A percentile compares a stretch with the other conserved stretches of the same genome.
Evolutionary conservation across 768 basidiomycete genomes (phyloP).

Genomic region (Phylloporus sp.): DNA sequence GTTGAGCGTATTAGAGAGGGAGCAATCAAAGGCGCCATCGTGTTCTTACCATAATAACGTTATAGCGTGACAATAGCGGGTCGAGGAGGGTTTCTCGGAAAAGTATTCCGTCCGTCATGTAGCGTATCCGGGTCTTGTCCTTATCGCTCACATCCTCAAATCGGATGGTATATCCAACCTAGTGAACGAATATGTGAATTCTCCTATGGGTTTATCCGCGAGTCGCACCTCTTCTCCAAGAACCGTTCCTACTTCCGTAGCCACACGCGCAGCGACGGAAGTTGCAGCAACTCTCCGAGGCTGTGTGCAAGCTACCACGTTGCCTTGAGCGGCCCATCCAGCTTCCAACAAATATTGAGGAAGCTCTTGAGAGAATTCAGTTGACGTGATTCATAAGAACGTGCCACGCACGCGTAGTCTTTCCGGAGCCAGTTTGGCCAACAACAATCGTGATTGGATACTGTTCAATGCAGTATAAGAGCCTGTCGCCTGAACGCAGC

Average conservation of each 20-base stretch:
- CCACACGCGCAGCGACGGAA: conserved; percentile 86
- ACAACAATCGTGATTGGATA: conserved; percentile 84
- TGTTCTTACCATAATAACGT: conserved; percentile 82
- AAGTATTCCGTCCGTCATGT: conserved; percentile 98
- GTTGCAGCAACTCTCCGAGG: conserved; percentile 93
- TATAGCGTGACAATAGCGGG: conserved; percentile 86
- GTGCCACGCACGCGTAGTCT: conserved; percentile 80
- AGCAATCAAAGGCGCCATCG: not conserved
- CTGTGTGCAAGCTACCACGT: conserved; percentile 88
- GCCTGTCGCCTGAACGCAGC: conserved; percentile 53
- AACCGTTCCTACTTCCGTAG: conserved; percentile 82
- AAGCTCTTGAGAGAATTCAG: conserved; percentile 53
- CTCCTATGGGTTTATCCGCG: not conserved
- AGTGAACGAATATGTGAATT: not conserved
- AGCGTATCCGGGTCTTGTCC: conserved; percentile 81
- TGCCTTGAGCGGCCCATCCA: conserved; percentile 84
- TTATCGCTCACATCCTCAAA: conserved; percentile 92
- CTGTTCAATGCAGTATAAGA: conserved; percentile 81
- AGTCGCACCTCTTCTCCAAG: conserved; percentile 77
- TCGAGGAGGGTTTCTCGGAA: conserved; percentile 92
- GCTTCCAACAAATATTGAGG: conserved; percentile 93
- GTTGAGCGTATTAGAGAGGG: not conserved
- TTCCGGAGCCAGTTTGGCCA: conserved; percentile 95
- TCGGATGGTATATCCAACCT: conserved; percentile 98
- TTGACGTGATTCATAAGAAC: not conserved